Percentiles rank a stretch among this genome's conserved stretches.
phyloP scores from a whole-genome alignment of 225 moss, liverwort and hornwort genomes.

The Pleurozium schreberi region DNA sequence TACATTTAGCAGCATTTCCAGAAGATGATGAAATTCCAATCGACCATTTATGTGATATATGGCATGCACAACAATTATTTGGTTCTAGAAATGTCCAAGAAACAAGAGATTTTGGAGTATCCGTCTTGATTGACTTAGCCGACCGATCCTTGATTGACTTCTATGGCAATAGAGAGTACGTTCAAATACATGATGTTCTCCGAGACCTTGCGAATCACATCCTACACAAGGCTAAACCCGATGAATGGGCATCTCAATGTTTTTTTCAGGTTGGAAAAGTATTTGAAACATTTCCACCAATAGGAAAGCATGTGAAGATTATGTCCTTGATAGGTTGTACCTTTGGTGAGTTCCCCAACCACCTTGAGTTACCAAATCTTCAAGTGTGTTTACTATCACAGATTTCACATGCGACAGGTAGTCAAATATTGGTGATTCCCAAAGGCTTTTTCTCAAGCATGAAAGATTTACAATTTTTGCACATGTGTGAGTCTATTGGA shows the following conservation, averaged over 20 bases:
- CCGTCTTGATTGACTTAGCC: not conserved
- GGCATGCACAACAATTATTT: not conserved
- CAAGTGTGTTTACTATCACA: not conserved
- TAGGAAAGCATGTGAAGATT: not conserved
- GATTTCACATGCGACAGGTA: not conserved
- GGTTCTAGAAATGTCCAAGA: fast-evolving
- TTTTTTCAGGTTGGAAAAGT: not conserved
- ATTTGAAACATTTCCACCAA: not conserved
- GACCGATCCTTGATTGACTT: not conserved
- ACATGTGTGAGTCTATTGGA: fast-evolving
- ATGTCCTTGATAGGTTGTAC: not conserved
- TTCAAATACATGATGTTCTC: not conserved
- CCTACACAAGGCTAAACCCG: fast-evolving
- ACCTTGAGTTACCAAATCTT: not conserved
- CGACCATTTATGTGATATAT: not conserved
- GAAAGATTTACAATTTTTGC: not conserved
- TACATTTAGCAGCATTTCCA: not conserved
- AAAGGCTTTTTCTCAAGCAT: not conserved
- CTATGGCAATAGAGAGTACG: fast-evolving
- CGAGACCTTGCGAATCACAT: not conserved
- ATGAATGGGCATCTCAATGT: not conserved
- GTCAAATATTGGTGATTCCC: not conserved
- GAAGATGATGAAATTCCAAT: not conserved
- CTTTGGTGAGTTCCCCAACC: not conserved
- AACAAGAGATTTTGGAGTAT: not conserved